Conservation (phyloP, 2,329 filamentous ascomycete genomes). For the Penicillium sp. region DNA sequence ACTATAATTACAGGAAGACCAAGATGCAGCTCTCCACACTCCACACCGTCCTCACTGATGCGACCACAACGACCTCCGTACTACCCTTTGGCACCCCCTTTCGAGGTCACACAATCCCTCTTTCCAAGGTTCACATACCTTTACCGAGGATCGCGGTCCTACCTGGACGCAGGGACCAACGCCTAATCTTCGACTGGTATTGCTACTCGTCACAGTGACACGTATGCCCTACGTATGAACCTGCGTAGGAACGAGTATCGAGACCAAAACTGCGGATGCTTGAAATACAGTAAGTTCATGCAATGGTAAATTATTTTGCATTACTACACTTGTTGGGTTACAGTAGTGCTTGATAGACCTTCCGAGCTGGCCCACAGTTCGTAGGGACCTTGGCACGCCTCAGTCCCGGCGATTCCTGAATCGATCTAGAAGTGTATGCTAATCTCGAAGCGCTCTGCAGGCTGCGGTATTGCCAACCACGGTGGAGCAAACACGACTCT, state of each 20-base stretch:
- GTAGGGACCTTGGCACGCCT: not conserved
- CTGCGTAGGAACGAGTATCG: not conserved
- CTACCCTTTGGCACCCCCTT: conserved; percentile 12
- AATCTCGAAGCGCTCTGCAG: not conserved
- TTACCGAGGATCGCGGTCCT: conserved; percentile 25
- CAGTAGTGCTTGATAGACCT: not conserved
- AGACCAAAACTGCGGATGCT: not conserved
- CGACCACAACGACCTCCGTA: conserved; percentile 15
- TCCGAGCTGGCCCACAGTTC: not conserved
- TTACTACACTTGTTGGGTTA: not conserved
- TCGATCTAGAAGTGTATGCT: not conserved
- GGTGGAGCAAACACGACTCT: not conserved
- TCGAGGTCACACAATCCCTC: conserved; percentile 17
- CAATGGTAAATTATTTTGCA: not conserved
- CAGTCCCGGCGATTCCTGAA: not conserved
- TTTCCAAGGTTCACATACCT: conserved; percentile 1
- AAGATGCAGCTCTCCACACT: conserved; percentile 3
- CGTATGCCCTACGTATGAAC: not conserved
- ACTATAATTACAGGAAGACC: not conserved
- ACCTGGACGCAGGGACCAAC: conserved; percentile 28
- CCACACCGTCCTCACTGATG: conserved; percentile 11
- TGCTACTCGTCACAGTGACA: conserved; percentile 1
- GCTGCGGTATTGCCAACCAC: not conserved
- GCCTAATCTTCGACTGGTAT: conserved; percentile 14
- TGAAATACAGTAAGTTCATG: not conserved